Evolutionary conservation across 306 rosid species (phyloP).

Genomic region (Trifolium pratense): DNA sequence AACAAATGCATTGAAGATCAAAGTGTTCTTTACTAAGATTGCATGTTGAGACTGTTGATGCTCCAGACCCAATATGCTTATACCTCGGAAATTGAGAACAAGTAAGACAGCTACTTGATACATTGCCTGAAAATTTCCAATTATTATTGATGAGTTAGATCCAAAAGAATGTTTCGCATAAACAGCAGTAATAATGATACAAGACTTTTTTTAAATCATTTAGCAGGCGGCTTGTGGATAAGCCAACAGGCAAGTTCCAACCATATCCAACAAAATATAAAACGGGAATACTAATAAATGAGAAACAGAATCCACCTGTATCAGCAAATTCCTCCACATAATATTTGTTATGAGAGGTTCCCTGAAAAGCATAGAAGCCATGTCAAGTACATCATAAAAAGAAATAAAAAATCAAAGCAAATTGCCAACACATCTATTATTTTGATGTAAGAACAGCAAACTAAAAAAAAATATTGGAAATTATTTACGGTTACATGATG

Average conservation of each 20-base stretch:
- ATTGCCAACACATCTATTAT: constrained; percentile 3
- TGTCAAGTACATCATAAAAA: constrained; percentile 30
- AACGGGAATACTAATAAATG: constrained; percentile 15
- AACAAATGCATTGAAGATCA: constrained; percentile 96
- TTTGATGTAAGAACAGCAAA: constrained; percentile 3
- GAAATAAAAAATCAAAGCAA: constrained; percentile 1
- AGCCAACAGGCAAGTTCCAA: constrained; percentile 27
- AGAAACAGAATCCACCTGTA: constrained; percentile 67
- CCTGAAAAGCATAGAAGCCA: constrained; percentile 54
- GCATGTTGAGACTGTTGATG: constrained; percentile 44
- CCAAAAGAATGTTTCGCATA: not conserved
- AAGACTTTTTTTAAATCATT: constrained; percentile 1
- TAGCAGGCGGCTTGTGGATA: constrained; percentile 11
- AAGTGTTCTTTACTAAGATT: constrained; percentile 70
- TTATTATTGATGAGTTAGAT: constrained; percentile 24
- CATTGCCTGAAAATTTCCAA: constrained; percentile 64
- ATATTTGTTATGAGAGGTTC: constrained; percentile 92
- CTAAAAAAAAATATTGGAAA: not conserved
- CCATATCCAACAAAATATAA: constrained; percentile 15
- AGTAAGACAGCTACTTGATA: constrained; percentile 91
- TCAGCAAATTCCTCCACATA: constrained; percentile 96
- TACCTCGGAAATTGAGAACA: constrained; percentile 79
- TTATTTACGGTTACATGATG: not conserved
- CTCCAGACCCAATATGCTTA: constrained; percentile 59
- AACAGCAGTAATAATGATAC: not conserved